Base-by-base conservation (phyloP, 805 yeast genomes). In the Lipomyces yamadae region DNA sequence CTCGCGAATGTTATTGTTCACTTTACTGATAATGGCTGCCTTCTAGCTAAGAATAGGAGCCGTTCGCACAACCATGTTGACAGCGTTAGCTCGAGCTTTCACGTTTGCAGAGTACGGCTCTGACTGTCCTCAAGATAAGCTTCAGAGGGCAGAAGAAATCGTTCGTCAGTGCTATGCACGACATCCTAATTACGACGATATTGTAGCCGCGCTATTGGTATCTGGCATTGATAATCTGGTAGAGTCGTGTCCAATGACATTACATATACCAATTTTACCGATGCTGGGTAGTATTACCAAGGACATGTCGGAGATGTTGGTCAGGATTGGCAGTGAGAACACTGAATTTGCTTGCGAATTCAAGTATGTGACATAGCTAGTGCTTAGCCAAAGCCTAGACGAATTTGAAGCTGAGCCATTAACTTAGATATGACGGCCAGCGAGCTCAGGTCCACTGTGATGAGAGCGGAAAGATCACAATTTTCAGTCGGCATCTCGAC, bases 281-380 rank as follows among this genome's bases (percentile, higher is more conserved):
- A 73, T 73, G 75, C 63, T 73, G n/a, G 75, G 75, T 2, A 62
- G 71, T 48, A 72, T 71, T 42, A 73, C 75, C 35, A 61, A 68
- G n/a, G 74, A 73, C 39, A 24, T 72, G 33, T 34, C 66, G 3
- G 74, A 73, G 11, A 62, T 72, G 68, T 53, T 71, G 33, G 54
- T 53, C 1, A 59, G 37, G 34, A 53, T 72, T 5, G 58, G 59
- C 4, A 52, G 64, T 33, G 42, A 50, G 33, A 37, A 35, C 34
- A 65, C 61, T 10, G 61, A 68, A 39, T 73, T 73, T 57, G 62
- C 73, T 2, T 73, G 75, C 61, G 75, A 73, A 53, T 73, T 56
- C 61, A 73, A 73, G 56, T 73, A 68, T 24, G 55, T 29, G 24
- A 29, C 34, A 24, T 29, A 11, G 1, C 34, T 29, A n/a, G 15